Evolutionary conservation across 2,329 filamentous ascomycete species (phyloP), one percentile per base, ranked within the genome.

Genomic region (Arthrobotrys megalospora): DNA sequence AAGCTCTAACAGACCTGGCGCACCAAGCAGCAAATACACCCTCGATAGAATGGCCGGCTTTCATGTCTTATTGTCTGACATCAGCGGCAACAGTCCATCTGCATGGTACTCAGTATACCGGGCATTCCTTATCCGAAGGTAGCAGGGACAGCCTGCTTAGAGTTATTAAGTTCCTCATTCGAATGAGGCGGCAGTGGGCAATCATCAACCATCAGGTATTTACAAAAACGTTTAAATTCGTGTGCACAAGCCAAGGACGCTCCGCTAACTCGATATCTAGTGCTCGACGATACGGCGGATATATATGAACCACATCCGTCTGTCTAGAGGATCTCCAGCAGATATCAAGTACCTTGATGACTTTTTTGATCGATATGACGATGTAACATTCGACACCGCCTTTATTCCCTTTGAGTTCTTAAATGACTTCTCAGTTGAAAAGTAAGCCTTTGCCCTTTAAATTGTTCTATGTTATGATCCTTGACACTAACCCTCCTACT

Each of bases 41-140:
- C 0, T 89, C 91, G 1, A 90, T 94, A 21, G 93, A 96, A 83
- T 96, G 93, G 93, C 92, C 93, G 0, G 91, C 91, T 0, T 94
- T 96, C 82, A 91, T 96, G 1, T 92, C 93, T 6, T 96, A 95
- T 83, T 96, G 93, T 82, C 90, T 97, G 58, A 93, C 91, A 84
- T 95, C 93, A 1, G 93, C 93, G 1, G 93, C 92, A 3, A 96
- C 93, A 0, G 93, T 97, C 0, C 93, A 97, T 82, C 91, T 96
- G 8, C 93, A 97, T 82, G 93, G 93, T 11, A 90, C 92, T 6
- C 91, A 96, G 82, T 97, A 97, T 83, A 89, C 89, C 66, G 86
- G 89, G 83, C 75, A 78, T 58, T 67, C 67, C 6, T 58, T 78
- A 14, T 78, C 75, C 1, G 75, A 78, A 28, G 75, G 75, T 28